Conservation (phyloP, 495 filamentous ascomycete species). For the Xylaria longipes region DNA sequence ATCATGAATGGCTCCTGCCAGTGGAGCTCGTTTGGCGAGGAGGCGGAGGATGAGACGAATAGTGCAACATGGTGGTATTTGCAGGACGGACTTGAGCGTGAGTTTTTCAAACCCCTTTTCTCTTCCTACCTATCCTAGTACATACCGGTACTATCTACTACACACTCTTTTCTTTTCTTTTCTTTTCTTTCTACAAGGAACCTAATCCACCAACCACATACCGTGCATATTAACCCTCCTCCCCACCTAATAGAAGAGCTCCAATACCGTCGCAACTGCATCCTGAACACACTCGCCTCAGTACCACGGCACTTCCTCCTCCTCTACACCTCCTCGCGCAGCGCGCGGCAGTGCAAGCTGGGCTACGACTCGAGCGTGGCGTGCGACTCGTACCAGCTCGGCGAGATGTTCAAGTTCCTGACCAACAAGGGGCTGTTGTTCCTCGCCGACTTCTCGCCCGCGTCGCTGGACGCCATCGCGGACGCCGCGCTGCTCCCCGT, state of each 20-base stretch:
- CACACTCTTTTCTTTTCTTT: no score
- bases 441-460: conserved; percentile 53
- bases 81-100: conserved; percentile 76
- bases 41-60: conserved; percentile 40
- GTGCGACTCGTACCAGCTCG: conserved; percentile 87
- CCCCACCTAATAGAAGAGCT: conserved; percentile 65
- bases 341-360: conserved; percentile 71
- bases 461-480: conserved; percentile 39
- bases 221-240: conserved; percentile 28
- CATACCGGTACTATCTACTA: no score
- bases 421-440: conserved; percentile 57
- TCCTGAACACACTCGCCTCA: conserved; percentile 78
- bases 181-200: neutral
- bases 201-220: neutral
- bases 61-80: conserved; percentile 73
- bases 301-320: conserved; percentile 74
- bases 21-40: conserved; percentile 60
- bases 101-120: conserved; percentile 28
- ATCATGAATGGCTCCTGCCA: conserved; percentile 68
- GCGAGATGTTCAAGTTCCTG: conserved; percentile 85
- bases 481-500: conserved; percentile 45
- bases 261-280: conserved; percentile 68
- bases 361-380: conserved; percentile 76
- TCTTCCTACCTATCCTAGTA: neutral
- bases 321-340: conserved; percentile 65